Percentiles rank a stretch among this genome's conserved stretches.
Conservation (phyloP, 1,284 basidiomycete genomes). For the Exobasidium rhododendri region DNA sequence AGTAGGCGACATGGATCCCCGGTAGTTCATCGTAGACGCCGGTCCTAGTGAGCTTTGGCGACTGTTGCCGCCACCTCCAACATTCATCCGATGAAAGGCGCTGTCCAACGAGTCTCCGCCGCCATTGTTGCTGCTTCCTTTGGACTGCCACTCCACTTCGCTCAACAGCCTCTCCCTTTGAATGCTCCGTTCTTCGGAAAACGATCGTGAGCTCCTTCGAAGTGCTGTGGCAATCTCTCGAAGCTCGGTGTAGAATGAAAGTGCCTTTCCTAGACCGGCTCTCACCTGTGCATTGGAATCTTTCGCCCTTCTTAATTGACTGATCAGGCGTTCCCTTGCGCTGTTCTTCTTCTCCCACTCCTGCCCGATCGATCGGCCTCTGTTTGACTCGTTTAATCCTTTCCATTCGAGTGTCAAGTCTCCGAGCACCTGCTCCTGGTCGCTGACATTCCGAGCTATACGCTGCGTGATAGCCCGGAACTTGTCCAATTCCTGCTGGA, state of each 20-base stretch:
- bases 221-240: constrained; percentile 66
- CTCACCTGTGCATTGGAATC: constrained; percentile 82
- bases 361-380: constrained; percentile 63
- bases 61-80: background rate
- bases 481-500: constrained; percentile 20
- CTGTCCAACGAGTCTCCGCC: background rate
- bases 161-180: constrained; percentile 70
- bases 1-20: background rate
- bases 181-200: constrained; percentile 64
- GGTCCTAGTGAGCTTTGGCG: background rate
- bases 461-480: constrained; percentile 17
- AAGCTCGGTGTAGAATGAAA: constrained; percentile 84
- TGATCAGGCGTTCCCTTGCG: constrained; percentile 69
- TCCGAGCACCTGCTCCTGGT: constrained; percentile 6
- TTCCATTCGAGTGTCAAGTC: constrained; percentile 13
- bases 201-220: constrained; percentile 64
- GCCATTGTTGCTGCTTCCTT: background rate
- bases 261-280: constrained; percentile 78
- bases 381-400: background rate
- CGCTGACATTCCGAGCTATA: constrained; percentile 4
- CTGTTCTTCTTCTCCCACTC: constrained; percentile 73
- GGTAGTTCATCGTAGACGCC: background rate
- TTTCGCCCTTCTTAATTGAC: constrained; percentile 69
- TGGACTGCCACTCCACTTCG: constrained; percentile 65
- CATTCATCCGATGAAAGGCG: background rate